A percentile compares a stretch with the other conserved stretches of the same genome.
phyloP scores from a whole-genome alignment of 1,284 basidiomycete species.

The Boletellus dicymbophilus region DNA sequence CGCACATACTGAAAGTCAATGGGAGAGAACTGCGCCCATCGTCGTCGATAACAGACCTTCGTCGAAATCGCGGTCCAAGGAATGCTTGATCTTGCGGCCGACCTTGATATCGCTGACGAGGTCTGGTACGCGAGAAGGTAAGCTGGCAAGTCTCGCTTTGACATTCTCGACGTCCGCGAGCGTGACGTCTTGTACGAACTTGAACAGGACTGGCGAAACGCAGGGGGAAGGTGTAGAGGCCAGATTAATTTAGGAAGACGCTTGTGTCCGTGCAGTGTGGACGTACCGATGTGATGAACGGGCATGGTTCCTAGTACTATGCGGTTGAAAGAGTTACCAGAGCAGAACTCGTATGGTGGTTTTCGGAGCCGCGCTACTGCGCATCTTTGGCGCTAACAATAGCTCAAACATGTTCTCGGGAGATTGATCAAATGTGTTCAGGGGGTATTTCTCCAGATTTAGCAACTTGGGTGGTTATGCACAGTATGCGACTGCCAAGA shows the following conservation, averaged over 20 bases:
- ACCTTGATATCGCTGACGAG: conserved; percentile 13
- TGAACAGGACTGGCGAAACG: conserved; percentile 25
- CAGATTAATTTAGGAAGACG: no score
- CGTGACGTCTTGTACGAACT: conserved; percentile 18
- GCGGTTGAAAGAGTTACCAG: no score
- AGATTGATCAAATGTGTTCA: neutral
- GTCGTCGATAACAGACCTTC: no score
- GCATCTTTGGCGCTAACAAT: no score
- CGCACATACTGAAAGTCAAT: no score
- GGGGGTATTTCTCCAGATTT: neutral
- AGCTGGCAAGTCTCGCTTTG: neutral
- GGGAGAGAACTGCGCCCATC: neutral
- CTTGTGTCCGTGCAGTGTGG: no score
- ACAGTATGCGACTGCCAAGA: neutral
- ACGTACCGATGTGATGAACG: conserved; percentile 29
- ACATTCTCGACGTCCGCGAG: conserved; percentile 10
- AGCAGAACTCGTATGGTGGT: no score
- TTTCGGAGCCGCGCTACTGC: no score
- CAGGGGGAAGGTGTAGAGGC: no score
- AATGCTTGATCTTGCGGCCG: conserved; percentile 20
- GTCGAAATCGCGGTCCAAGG: conserved; percentile 24
- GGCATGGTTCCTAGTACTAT: no score
- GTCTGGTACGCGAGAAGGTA: conserved; percentile 20
- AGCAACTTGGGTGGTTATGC: neutral
- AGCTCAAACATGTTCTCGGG: no score